These are phyloP conservation scores for Candida andamanensis DNA, from an alignment of 805 yeast genomes.

Conservation along the genomic window DNA sequence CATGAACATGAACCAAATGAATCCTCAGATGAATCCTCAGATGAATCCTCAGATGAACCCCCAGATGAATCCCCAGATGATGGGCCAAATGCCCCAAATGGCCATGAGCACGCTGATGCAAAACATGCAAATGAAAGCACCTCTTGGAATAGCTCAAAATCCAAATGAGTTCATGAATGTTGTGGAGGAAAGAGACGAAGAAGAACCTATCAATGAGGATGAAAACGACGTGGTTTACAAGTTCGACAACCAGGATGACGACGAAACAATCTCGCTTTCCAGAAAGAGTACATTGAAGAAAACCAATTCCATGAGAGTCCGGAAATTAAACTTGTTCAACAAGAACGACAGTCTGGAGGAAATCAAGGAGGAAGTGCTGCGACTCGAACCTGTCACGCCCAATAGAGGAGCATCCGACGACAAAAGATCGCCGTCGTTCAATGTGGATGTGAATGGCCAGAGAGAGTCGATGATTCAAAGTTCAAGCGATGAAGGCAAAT, in stretches of 20 bases:
- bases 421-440: conserved; percentile 17
- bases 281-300: conserved; percentile 37
- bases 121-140: conserved; percentile 3
- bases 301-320: conserved; percentile 35
- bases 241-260: conserved; percentile 24
- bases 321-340: conserved; percentile 36
- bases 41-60: conserved; percentile 4
- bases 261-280: conserved; percentile 23
- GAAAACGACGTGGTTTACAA: conserved; percentile 28
- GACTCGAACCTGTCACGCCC: conserved; percentile 1
- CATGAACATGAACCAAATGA: conserved; percentile 5
- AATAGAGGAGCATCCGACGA: conserved; percentile 2
- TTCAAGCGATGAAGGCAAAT: conserved; percentile 13
- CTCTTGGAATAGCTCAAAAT: conserved; percentile 2
- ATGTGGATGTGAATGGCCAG: conserved; percentile 7
- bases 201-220: conserved; percentile 11
- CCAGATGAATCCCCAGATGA: background rate
- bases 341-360: conserved; percentile 10
- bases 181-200: conserved; percentile 32
- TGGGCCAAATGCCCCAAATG: conserved; percentile 2
- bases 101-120: too few relatives aligned
- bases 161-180: conserved; percentile 33
- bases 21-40: conserved; percentile 3
- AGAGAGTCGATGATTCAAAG: conserved; percentile 13
- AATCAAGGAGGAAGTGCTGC: too few relatives aligned